phyloP scores from a whole-genome alignment of 495 filamentous ascomycete genomes.

The Massariosphaeria phaeospora region DNA sequence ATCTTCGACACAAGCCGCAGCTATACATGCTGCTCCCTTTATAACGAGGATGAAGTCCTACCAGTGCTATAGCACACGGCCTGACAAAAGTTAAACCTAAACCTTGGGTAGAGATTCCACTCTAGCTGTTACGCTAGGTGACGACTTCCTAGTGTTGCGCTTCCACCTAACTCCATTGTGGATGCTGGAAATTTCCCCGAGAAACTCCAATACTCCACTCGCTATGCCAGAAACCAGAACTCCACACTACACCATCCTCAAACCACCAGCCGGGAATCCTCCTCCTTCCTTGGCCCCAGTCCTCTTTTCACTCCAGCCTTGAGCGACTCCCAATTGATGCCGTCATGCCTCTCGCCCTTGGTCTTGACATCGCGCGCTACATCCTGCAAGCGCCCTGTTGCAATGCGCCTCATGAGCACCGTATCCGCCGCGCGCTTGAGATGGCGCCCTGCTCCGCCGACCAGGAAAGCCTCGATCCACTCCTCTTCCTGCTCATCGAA shows the following conservation, averaged over 20 bases:
- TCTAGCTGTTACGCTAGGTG: too few relatives aligned
- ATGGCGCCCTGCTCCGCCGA: constrained; percentile 56
- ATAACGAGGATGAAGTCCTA: too few relatives aligned
- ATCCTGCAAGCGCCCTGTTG: constrained; percentile 48
- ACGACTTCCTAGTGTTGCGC: too few relatives aligned
- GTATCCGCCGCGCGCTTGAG: constrained; percentile 62
- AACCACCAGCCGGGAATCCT: constrained; percentile 4
- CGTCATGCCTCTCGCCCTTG: constrained; percentile 49
- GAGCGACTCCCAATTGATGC: constrained; percentile 48
- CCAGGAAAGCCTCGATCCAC: constrained; percentile 65
- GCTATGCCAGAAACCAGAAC: constrained; percentile 1
- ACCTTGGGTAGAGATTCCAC: too few relatives aligned
- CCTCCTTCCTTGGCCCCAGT: constrained; percentile 22
- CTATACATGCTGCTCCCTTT: too few relatives aligned
- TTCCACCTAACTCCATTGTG: too few relatives aligned
- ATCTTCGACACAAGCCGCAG: too few relatives aligned
- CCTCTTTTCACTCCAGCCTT: constrained; percentile 28
- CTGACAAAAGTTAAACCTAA: too few relatives aligned
- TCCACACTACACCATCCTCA: neutral
- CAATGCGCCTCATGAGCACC: constrained; percentile 61
- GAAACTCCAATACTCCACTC: too few relatives aligned
- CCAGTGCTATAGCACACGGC: too few relatives aligned
- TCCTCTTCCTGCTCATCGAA: constrained; percentile 62
- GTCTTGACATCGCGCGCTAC: constrained; percentile 30
- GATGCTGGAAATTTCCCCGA: too few relatives aligned